Conservation (phyloP, 176 grass and related monocot species). For the Pharus latifolius region DNA sequence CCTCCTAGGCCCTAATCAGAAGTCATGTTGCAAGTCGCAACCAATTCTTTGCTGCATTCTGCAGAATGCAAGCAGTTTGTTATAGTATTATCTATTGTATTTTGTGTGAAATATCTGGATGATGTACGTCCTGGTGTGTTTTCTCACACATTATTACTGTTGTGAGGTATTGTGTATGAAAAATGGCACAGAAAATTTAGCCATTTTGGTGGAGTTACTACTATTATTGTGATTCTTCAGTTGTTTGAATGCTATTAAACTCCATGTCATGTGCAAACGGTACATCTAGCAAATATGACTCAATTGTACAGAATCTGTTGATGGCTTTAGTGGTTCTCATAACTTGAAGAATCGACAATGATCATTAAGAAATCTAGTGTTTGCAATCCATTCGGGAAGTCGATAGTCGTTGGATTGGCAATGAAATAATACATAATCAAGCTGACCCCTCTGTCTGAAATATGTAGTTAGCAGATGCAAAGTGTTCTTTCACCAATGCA, state of each 20-base stretch:
- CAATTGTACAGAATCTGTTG: neutral
- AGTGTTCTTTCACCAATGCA: constrained; percentile 78
- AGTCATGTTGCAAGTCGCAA: neutral
- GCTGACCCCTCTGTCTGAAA: constrained; percentile 30
- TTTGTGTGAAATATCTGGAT: neutral
- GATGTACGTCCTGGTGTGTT: neutral
- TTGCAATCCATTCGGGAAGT: constrained; percentile 2
- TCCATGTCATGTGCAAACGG: too few relatives aligned
- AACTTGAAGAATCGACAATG: neutral
- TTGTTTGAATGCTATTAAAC: too few relatives aligned
- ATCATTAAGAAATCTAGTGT: neutral
- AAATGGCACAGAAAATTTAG: neutral
- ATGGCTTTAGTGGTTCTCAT: neutral
- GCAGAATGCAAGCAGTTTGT: too few relatives aligned
- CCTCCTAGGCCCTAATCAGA: neutral
- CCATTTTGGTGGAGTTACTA: neutral
- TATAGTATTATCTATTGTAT: too few relatives aligned
- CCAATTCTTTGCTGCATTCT: constrained; percentile 4
- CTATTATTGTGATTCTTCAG: neutral
- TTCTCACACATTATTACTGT: neutral
- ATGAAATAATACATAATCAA: constrained; percentile 2
- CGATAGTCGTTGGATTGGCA: neutral
- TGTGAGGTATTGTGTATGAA: neutral
- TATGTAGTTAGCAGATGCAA: constrained; percentile 50
- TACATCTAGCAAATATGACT: too few relatives aligned